Base-by-base conservation (phyloP, 2,329 filamentous ascomycete genomes). In the Cladosporium sp. region DNA sequence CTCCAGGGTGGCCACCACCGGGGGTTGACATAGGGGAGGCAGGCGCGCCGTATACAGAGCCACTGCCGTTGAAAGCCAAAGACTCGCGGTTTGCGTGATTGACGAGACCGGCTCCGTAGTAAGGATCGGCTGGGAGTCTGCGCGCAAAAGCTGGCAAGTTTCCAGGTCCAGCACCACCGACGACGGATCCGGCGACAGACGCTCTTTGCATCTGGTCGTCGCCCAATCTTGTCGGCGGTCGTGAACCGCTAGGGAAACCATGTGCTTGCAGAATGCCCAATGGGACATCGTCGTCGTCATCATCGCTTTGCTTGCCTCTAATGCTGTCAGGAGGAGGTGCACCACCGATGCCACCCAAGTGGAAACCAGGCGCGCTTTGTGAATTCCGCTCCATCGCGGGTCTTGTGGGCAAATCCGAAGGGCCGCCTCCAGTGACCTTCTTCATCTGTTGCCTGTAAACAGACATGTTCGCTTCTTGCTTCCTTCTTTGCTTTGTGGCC, bases 361-460 rank as follows among this genome's bases (percentile, higher is more conserved):
- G 57, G 11, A 66, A 33, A 15, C 50, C 51, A 19, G 49, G 45
- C 20, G 59, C 54, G 40, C 55, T 63, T n/a, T 49, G 32, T 49
- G 68, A 71, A 4, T 80, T 81, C 29, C 77, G 72, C 15, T 78
- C 74, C 53, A 84, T 67, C 43, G 72, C 71, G 12, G 80, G 76
- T n/a, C 82, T 79, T 20, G 76, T 67, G 3, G 76, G 67, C 11
- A 69, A 58, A 36, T 72, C 69, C 9, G 75, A 67, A 4, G 76
- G 67, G 18, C 82, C 72, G 59, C 92, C 88, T 41, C 90, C 90
- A 1, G 89, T 94, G 25, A 93, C 86, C 70, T 95, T 95, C 86
- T 92, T 95, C 90, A 95, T 95, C 69, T 93, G 87, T 67, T 95
- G 90, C 51, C 90, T 82, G 67, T 95, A 95, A 1, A 95, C 85